Evolutionary conservation across 2,329 filamentous ascomycete species (phyloP).

Genomic region (Penicillium carneum): DNA sequence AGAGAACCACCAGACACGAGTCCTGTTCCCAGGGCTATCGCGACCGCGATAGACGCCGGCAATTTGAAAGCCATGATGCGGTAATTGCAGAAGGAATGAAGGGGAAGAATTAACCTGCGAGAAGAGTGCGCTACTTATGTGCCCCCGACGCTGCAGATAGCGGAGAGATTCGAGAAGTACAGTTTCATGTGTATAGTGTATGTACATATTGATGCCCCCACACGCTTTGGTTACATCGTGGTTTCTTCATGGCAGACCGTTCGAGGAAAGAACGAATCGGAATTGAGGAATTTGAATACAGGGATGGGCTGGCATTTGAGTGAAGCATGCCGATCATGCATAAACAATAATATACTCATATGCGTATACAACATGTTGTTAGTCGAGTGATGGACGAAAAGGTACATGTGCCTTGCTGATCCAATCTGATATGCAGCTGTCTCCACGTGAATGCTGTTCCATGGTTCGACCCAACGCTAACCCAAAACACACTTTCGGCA

Average conservation of each 20-base stretch:
- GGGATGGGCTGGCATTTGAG: constrained; percentile 11
- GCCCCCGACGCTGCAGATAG: not conserved
- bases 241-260: not conserved
- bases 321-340: constrained; percentile 4
- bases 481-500: constrained; percentile 6
- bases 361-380: too few relatives aligned
- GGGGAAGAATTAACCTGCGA: not conserved
- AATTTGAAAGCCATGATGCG: constrained; percentile 20
- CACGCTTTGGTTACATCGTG: not conserved
- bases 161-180: not conserved
- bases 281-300: not conserved
- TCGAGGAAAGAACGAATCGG: not conserved
- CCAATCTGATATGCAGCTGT: constrained; percentile 25
- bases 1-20: constrained; percentile 50
- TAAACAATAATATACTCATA: not conserved
- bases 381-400: not conserved
- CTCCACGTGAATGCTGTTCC: constrained; percentile 23
- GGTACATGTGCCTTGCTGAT: not conserved
- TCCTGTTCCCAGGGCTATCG: constrained; percentile 28
- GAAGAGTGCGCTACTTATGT: constrained; percentile 7
- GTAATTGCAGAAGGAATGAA: not conserved
- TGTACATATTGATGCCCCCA: not conserved
- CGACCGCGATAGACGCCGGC: constrained; percentile 25
- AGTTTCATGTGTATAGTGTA: not conserved
- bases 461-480: not conserved